Base-by-base conservation (phyloP, 176 grass and related monocot species). In the Cymbopogon citratus region DNA sequence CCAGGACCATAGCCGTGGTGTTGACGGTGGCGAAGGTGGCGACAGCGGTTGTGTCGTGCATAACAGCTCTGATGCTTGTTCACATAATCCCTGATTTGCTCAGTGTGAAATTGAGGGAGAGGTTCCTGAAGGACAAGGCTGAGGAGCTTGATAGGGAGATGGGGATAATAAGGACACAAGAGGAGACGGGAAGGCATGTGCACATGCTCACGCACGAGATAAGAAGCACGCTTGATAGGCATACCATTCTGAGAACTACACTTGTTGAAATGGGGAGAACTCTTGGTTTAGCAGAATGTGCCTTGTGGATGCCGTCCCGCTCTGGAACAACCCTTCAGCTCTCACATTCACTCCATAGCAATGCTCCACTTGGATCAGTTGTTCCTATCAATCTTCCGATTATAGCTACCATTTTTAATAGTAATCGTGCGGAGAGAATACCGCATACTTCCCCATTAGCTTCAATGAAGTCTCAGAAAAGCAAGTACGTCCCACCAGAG, bases 151-250 rank as follows among this genome's bases (percentile, higher is more conserved):
- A 97, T 67, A 90, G 90, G 75, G 91, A 92, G 78, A 92, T 92
- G 89, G 94, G 89, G 49, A 77, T 90, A 54, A 94, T 97, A 80
- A 78, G 83, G 51, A 90, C 83, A 12, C 89, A 97, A 19, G 87
- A 97, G 85, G 91, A 97, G 78, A 88, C 91, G 14, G 89, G 91
- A 48, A 87, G 94, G 27, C 89, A 94, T 88, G 94, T 94, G 29
- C 69, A 92, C 13, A 97, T 97, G 91, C 91, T 97, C 43, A 97
- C 89, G 6, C 94, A 97, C 60, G 94, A 97, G 87, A 97, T 97
- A 81, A 85, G 94, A 64, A 97, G 89, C 77, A 94, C 94, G 9
- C 94, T 97, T 69, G 89, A 97, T 73, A 83, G 94, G 14, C 87
- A 94, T 38, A 97, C 94, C 27, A 94, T 97, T 83, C 66, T 97